phyloP scores from a whole-genome alignment of 768 basidiomycete genomes.

The Russula earlei region DNA sequence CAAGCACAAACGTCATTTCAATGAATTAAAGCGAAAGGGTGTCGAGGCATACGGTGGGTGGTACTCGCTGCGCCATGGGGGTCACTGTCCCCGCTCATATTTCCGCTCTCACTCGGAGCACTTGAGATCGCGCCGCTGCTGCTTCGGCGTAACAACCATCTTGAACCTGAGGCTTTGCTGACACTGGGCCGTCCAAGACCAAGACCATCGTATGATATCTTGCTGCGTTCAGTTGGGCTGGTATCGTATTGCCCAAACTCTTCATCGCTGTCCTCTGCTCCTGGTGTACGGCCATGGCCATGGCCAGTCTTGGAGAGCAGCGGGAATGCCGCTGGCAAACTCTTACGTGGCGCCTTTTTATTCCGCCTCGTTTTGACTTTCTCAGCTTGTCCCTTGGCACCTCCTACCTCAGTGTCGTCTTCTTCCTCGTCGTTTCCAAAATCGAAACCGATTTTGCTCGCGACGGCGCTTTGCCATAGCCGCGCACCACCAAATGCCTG shows the following conservation, averaged over 20 bases:
- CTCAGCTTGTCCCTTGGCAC: slow-evolving; percentile 37
- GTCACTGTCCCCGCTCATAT: slow-evolving; percentile 35
- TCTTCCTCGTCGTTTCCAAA: slow-evolving; percentile 30
- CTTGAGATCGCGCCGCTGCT: slow-evolving; percentile 76
- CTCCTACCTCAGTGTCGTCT: slow-evolving; percentile 20
- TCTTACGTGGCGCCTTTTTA: slow-evolving; percentile 55
- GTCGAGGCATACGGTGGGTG: slow-evolving; percentile 37
- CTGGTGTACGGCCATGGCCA: background rate
- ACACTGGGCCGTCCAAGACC: slow-evolving; percentile 54
- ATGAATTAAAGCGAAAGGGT: background rate
- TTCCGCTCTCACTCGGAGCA: slow-evolving; percentile 45
- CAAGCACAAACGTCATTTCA: background rate
- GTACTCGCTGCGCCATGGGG: slow-evolving; percentile 51
- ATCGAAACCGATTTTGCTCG: slow-evolving; percentile 52
- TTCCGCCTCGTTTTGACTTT: slow-evolving; percentile 24
- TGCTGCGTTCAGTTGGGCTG: slow-evolving; percentile 53
- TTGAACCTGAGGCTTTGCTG: slow-evolving; percentile 29
- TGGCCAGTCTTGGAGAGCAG: slow-evolving; percentile 24
- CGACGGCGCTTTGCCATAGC: slow-evolving; percentile 76
- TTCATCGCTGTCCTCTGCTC: slow-evolving; percentile 48
- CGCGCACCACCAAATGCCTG: slow-evolving; percentile 36
- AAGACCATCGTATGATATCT: slow-evolving; percentile 48
- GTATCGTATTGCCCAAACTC: slow-evolving; percentile 38
- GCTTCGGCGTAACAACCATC: slow-evolving; percentile 65
- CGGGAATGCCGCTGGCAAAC: slow-evolving; percentile 65